A percentile compares a stretch with the other conserved stretches of the same genome.
Conservation (phyloP, 73 alveolate species). For the Breviolum minutum region DNA sequence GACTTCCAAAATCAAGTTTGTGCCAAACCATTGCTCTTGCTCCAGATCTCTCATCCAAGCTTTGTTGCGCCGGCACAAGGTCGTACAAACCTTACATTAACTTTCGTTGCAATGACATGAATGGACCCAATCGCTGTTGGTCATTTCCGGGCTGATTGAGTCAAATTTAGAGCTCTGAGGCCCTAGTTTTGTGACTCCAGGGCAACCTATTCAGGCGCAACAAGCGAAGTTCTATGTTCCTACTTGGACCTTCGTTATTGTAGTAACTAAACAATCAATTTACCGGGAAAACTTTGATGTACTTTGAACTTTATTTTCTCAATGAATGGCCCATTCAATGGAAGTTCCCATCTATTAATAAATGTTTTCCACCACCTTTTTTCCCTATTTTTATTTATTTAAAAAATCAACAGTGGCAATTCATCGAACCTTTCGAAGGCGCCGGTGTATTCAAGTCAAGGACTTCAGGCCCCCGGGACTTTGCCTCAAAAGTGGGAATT, state of each 20-base stretch:
- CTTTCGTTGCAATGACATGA: too few relatives aligned
- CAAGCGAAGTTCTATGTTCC: not conserved
- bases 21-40: not conserved
- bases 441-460: constrained; percentile 36
- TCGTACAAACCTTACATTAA: not conserved
- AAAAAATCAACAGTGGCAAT: too few relatives aligned
- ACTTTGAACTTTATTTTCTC: too few relatives aligned
- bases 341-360: too few relatives aligned
- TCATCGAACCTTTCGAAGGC: not conserved
- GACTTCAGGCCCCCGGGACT: constrained; percentile 4
- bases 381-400: too few relatives aligned
- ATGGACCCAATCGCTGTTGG: not conserved
- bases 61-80: constrained; percentile 30
- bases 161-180: not conserved
- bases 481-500: not conserved
- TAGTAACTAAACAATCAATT: too few relatives aligned
- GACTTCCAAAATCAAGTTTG: too few relatives aligned
- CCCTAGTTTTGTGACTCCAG: constrained; percentile 36
- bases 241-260: too few relatives aligned
- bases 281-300: too few relatives aligned
- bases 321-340: too few relatives aligned
- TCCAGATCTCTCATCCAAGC: constrained; percentile 56
- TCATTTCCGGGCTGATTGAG: not conserved
- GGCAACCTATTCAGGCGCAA: constrained; percentile 47
- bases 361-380: not conserved